A percentile compares a stretch with the other conserved stretches of the same genome.
phyloP scores from a whole-genome alignment of 306 rosid genomes.

The Mimosa bimucronata region DNA sequence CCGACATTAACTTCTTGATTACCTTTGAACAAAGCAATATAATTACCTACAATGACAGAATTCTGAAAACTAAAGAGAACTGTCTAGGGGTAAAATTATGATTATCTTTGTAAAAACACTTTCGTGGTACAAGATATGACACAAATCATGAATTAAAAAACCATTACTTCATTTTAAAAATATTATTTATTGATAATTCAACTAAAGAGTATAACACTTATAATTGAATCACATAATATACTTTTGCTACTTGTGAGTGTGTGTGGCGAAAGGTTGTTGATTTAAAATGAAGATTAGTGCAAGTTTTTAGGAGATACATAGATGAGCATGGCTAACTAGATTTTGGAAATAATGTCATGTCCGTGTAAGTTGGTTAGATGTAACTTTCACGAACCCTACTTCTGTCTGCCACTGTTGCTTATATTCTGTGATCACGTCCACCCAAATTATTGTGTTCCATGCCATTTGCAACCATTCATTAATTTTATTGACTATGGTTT shows the following conservation, averaged over 20 bases:
- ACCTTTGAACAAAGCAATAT: not conserved
- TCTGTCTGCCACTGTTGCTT: conserved; percentile 61
- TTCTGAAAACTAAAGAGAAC: not conserved
- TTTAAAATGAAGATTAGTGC: conserved; percentile 28
- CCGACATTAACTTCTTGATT: not conserved
- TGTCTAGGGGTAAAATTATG: no score
- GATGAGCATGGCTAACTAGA: not conserved
- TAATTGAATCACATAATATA: no score
- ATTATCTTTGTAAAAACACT: no score
- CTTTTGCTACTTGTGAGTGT: no score
- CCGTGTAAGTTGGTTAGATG: conserved; percentile 53
- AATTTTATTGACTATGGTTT: not conserved
- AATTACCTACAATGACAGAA: not conserved
- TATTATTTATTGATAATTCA: not conserved
- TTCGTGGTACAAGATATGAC: not conserved
- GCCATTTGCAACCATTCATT: conserved; percentile 24
- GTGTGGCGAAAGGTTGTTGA: not conserved
- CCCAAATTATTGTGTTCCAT: conserved; percentile 34
- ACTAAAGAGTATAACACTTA: no score
- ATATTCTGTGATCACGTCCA: conserved; percentile 27
- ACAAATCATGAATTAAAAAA: no score
- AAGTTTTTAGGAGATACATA: not conserved
- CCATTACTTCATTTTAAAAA: not conserved
- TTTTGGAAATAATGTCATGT: conserved; percentile 39
- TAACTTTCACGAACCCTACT: conserved; percentile 54